Conservation (phyloP, 2,329 filamentous ascomycete species). For the Aspergillus sp. region DNA sequence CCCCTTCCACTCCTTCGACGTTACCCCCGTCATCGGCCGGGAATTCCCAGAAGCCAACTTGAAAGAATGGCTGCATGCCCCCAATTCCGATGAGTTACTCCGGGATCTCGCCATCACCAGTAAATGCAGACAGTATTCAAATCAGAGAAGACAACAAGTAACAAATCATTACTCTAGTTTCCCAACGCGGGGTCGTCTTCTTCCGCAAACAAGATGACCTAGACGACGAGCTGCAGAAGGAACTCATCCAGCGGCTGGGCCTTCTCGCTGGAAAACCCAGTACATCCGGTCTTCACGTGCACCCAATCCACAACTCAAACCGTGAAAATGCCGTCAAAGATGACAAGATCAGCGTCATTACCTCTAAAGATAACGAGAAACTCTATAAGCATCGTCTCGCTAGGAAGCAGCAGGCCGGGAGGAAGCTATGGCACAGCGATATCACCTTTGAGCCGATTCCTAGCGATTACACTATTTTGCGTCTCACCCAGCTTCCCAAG, state of each 20-base stretch:
- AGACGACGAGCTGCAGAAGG: constrained; percentile 45
- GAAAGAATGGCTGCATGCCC: constrained; percentile 41
- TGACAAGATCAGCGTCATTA: constrained; percentile 45
- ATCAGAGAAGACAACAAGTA: neutral
- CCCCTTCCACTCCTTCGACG: constrained; percentile 39
- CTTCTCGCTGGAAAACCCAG: constrained; percentile 41
- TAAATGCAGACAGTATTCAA: constrained; percentile 4
- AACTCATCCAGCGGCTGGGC: constrained; percentile 43
- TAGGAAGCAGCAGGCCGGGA: constrained; percentile 19
- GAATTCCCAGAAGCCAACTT: constrained; percentile 40
- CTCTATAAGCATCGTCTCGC: constrained; percentile 30
- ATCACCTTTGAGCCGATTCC: constrained; percentile 43
- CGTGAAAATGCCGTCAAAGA: constrained; percentile 41
- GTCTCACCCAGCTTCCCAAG: constrained; percentile 36
- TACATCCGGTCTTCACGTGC: constrained; percentile 40
- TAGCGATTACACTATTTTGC: constrained; percentile 41
- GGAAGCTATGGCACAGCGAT: constrained; percentile 42
- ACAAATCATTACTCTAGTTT: constrained; percentile 29
- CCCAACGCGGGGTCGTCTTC: constrained; percentile 47
- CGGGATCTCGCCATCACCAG: constrained; percentile 29
- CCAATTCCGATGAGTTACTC: constrained; percentile 28
- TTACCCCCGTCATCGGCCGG: constrained; percentile 45
- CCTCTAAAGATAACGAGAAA: constrained; percentile 32
- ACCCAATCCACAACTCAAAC: constrained; percentile 43
- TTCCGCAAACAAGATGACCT: constrained; percentile 46